These are phyloP conservation scores for Phytophthora colocasiae DNA, from an alignment of 352 stramenopile genomes.

Conservation along the genomic window DNA sequence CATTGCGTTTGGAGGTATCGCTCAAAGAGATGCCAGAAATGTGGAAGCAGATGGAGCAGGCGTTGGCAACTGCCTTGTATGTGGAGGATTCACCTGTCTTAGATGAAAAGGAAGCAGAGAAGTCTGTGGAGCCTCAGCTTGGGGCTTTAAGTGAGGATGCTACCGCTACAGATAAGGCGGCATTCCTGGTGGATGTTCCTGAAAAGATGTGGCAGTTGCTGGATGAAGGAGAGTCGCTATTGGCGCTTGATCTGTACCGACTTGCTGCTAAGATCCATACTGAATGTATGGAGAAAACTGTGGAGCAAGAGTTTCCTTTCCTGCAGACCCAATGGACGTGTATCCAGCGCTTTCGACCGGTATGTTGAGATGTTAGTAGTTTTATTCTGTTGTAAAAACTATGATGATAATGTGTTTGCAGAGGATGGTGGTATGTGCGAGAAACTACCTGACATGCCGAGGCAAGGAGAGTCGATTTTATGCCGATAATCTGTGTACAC, in stretches of 20 bases:
- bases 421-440: constrained; percentile 57
- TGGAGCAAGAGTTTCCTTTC: constrained; percentile 59
- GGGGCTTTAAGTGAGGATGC: neutral
- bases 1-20: constrained; percentile 78
- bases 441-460: constrained; percentile 58
- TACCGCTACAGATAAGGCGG: constrained; percentile 43
- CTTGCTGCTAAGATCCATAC: constrained; percentile 42
- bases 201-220: constrained; percentile 79
- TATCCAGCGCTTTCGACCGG: constrained; percentile 67
- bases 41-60: constrained; percentile 73
- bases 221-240: constrained; percentile 65
- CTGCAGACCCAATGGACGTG: constrained; percentile 71
- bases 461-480: constrained; percentile 70
- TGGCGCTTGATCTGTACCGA: constrained; percentile 60
- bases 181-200: constrained; percentile 60
- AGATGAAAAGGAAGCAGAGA: neutral
- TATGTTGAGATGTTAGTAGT: constrained; percentile 16
- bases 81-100: constrained; percentile 1
- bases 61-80: constrained; percentile 42
- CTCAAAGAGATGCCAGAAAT: constrained; percentile 88
- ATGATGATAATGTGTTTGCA: constrained; percentile 33
- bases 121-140: neutral
- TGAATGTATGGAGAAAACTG: constrained; percentile 17
- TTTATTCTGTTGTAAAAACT: neutral
- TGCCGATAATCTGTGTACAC: constrained; percentile 62